A percentile compares a stretch with the other conserved stretches of the same genome.
phyloP scores from a whole-genome alignment of 1,284 basidiomycete species.

The Malassezia slooffiae region DNA sequence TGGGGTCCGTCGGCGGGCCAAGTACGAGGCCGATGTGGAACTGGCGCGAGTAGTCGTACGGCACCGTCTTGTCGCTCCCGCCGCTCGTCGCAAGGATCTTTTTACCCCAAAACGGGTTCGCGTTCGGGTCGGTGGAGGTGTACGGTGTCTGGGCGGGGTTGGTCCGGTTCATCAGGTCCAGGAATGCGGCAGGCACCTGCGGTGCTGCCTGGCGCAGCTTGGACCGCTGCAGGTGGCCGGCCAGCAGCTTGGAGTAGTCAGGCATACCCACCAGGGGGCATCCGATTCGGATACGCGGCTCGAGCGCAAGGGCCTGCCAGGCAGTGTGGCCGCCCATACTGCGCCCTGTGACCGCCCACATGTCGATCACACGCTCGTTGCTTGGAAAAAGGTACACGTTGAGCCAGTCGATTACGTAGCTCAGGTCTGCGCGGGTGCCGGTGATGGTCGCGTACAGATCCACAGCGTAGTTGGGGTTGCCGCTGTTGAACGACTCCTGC shows the following conservation, averaged over 20 bases:
- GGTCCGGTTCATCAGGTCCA: slow-evolving; percentile 11
- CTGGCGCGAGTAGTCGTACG: slow-evolving; percentile 27
- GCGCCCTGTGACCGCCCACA: slow-evolving; percentile 61
- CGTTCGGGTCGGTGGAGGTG: slow-evolving; percentile 5
- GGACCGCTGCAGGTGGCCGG: slow-evolving; percentile 8
- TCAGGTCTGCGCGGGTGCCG: slow-evolving; percentile 51
- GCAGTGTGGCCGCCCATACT: slow-evolving; percentile 67
- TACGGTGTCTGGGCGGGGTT: slow-evolving; percentile 17
- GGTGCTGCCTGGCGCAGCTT: slow-evolving; percentile 18
- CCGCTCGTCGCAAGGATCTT: slow-evolving; percentile 34
- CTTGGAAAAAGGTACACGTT: slow-evolving; percentile 64
- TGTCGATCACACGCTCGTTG: slow-evolving; percentile 56
- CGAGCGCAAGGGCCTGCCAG: slow-evolving; percentile 58
- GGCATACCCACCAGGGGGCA: slow-evolving; percentile 69
- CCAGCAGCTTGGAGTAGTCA: slow-evolving; percentile 50
- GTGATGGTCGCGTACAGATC: slow-evolving; percentile 46
- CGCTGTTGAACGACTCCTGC: slow-evolving; percentile 42
- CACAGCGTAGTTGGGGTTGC: slow-evolving; percentile 19
- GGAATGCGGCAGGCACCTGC: slow-evolving; percentile 13
- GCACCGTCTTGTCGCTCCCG: slow-evolving; percentile 32
- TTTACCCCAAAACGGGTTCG: slow-evolving; percentile 36
- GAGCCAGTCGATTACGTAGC: slow-evolving; percentile 59
- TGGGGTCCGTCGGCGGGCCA: not conserved
- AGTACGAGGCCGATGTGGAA: slow-evolving; percentile 30
- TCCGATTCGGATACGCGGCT: slow-evolving; percentile 60